Percentiles rank a stretch among this genome's conserved stretches.
phyloP scores from a whole-genome alignment of 2,329 filamentous ascomycete genomes.

The Sporothrix pseudoabietina region DNA sequence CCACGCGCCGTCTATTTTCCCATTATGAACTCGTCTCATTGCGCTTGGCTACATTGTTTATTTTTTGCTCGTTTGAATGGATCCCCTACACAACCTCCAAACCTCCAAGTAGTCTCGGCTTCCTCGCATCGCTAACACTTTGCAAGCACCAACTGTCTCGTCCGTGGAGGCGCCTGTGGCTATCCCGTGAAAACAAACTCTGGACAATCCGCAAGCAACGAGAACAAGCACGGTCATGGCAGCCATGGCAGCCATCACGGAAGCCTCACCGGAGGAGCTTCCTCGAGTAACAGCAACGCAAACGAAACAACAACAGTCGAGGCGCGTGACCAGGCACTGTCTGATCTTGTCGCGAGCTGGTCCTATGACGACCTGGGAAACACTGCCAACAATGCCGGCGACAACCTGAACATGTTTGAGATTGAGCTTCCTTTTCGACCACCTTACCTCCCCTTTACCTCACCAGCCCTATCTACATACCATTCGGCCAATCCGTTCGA shows the following conservation, averaged over 20 bases:
- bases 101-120: too few relatives aligned
- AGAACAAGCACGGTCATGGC: background rate
- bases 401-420: background rate
- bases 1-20: background rate
- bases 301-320: background rate
- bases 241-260: background rate
- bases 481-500: background rate
- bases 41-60: background rate
- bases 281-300: background rate
- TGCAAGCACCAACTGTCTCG: slow-evolving; percentile 27
- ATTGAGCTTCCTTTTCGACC: background rate
- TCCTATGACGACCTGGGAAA: background rate
- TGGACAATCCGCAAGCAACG: background rate
- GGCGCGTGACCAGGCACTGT: background rate
- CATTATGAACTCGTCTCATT: background rate
- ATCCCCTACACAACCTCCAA: too few relatives aligned
- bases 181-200: background rate
- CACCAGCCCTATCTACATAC: background rate
- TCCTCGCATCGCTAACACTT: background rate
- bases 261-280: background rate
- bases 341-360: background rate
- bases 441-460: background rate
- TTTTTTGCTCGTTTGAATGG: too few relatives aligned
- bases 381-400: background rate
- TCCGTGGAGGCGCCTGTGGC: slow-evolving; percentile 25